phyloP scores from a whole-genome alignment of 2,329 filamentous ascomycete genomes.

The Aspergillus ochraceoroseus region DNA sequence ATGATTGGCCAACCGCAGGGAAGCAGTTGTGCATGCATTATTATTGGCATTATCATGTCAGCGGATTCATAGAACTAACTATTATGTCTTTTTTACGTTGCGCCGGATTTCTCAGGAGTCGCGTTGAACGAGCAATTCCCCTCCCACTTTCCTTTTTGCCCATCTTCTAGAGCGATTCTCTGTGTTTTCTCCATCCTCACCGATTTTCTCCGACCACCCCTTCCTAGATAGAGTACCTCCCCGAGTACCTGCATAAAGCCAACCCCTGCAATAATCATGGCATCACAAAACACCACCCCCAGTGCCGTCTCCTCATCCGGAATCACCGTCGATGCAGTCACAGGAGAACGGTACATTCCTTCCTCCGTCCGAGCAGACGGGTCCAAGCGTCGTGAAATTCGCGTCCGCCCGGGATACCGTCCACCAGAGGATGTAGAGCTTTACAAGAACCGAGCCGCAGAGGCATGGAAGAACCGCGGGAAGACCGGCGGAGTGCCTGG shows the following conservation, averaged over 20 bases:
- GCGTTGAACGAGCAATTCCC: too few relatives aligned
- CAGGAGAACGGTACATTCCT: conserved; percentile 83
- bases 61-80: conserved; percentile 3
- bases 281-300: conserved; percentile 48
- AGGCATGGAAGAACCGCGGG: conserved; percentile 73
- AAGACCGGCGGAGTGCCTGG: conserved; percentile 70
- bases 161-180: too few relatives aligned
- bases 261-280: conserved; percentile 40
- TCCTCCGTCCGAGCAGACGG: conserved; percentile 82
- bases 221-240: too few relatives aligned
- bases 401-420: conserved; percentile 85
- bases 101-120: too few relatives aligned
- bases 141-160: too few relatives aligned
- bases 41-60: conserved; percentile 13
- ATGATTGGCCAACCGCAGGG: conserved; percentile 34
- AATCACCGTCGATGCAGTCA: conserved; percentile 69
- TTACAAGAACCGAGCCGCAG: conserved; percentile 88
- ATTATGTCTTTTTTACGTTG: conserved; percentile 2
- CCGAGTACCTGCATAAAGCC: not conserved
- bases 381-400: conserved; percentile 87
- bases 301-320: conserved; percentile 48
- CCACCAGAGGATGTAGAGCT: conserved; percentile 93
- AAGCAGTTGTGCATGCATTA: conserved; percentile 19
- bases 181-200: too few relatives aligned
- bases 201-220: conserved; percentile 5